Conservation (phyloP, 768 basidiomycete genomes). For the Macrocybe gigantea region DNA sequence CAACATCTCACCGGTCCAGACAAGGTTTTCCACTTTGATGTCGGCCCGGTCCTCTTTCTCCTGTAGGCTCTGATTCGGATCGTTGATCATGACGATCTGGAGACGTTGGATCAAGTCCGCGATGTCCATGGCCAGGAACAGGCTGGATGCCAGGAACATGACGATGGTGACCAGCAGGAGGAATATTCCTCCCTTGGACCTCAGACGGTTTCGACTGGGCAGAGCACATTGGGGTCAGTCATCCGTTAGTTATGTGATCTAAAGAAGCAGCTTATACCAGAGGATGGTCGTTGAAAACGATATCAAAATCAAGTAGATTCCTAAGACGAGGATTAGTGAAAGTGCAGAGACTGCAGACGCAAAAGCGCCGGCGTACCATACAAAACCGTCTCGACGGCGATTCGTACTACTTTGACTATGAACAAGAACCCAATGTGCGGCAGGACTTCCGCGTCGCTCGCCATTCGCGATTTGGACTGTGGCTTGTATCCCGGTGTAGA, state of each 20-base stretch:
- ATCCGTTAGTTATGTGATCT: background rate
- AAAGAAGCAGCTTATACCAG: conserved; percentile 1
- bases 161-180: conserved; percentile 16
- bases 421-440: conserved; percentile 11
- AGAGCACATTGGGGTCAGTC: background rate
- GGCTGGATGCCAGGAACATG: conserved; percentile 20
- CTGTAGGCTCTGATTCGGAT: conserved; percentile 12
- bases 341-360: background rate
- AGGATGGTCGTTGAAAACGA: conserved; percentile 9
- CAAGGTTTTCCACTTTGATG: conserved; percentile 13
- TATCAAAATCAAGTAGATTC: conserved; percentile 15
- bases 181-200: conserved; percentile 11
- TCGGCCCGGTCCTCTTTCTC: conserved; percentile 15
- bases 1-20: conserved; percentile 24
- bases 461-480: conserved; percentile 2
- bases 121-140: conserved; percentile 20
- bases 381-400: conserved; percentile 9
- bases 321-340: background rate
- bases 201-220: conserved; percentile 12
- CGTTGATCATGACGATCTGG: conserved; percentile 18
- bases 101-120: conserved; percentile 20
- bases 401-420: conserved; percentile 13
- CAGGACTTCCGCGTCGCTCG: conserved; percentile 10
- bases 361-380: conserved; percentile 8
- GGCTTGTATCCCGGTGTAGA: too few relatives aligned